These are phyloP conservation scores for Tylopilus sp. DNA, from an alignment of 768 basidiomycete species.

Conservation along the genomic window DNA sequence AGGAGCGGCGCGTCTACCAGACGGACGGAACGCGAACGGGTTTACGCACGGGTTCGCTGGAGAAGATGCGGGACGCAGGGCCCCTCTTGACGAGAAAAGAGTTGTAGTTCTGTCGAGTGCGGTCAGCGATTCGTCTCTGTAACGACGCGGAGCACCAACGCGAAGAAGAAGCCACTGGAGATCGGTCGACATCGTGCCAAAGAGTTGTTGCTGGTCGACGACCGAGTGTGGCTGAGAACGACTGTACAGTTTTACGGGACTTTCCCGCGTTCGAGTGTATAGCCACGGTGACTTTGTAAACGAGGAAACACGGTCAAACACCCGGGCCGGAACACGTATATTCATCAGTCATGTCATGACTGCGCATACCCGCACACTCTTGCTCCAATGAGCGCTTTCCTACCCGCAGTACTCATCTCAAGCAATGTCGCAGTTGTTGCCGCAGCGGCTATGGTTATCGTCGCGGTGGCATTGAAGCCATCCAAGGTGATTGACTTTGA, in stretches of 20 bases:
- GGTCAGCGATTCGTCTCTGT: background rate
- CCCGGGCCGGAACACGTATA: too few species aligned
- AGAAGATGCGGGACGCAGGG: slow-evolving; percentile 72
- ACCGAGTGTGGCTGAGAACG: slow-evolving; percentile 29
- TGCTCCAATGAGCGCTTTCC: background rate
- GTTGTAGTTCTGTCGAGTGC: slow-evolving; percentile 63
- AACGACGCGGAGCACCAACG: slow-evolving; percentile 44
- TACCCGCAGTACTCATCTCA: background rate
- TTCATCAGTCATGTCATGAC: too few species aligned
- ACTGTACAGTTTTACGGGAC: slow-evolving; percentile 32
- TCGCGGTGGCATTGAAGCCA: background rate
- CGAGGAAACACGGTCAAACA: slow-evolving; percentile 30
- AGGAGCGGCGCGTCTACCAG: slow-evolving; percentile 5
- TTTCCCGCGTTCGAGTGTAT: too few species aligned
- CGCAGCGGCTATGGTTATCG: background rate
- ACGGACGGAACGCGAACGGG: background rate
- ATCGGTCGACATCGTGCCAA: slow-evolving; percentile 73
- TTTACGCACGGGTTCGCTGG: slow-evolving; percentile 72
- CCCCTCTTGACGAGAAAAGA: slow-evolving; percentile 82
- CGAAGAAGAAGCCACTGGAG: slow-evolving; percentile 93
- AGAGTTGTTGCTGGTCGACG: slow-evolving; percentile 13
- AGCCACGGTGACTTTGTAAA: too few species aligned
- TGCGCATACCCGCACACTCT: too few species aligned
- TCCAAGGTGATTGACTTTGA: slow-evolving; percentile 1
- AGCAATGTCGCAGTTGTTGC: background rate